Conservation (phyloP, 2,329 filamentous ascomycete species). For the Ophiocordyceps sinensis region DNA sequence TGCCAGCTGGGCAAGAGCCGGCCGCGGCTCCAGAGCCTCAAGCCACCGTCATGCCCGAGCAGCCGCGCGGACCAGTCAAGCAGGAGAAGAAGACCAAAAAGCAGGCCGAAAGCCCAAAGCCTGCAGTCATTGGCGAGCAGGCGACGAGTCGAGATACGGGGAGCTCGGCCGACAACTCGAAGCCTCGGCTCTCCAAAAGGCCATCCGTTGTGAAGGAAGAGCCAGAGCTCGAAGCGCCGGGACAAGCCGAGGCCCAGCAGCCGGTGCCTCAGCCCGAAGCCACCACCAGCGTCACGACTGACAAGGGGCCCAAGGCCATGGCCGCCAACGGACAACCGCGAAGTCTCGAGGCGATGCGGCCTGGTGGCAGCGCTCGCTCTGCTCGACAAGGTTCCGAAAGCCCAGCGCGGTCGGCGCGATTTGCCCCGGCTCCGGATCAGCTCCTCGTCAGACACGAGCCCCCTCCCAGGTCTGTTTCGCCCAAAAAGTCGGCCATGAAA, state of each 20-base stretch:
- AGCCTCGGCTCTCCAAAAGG: slow-evolving; percentile 16
- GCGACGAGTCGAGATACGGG: neutral
- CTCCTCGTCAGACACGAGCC: slow-evolving; percentile 51
- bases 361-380: slow-evolving; percentile 8
- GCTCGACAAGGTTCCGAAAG: slow-evolving; percentile 37
- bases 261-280: neutral
- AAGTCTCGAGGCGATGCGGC: slow-evolving; percentile 1
- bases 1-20: neutral
- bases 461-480: slow-evolving; percentile 56
- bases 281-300: neutral
- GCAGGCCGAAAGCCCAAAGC: neutral
- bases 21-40: neutral
- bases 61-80: neutral
- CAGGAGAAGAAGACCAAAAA: slow-evolving; percentile 7
- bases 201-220: slow-evolving; percentile 15
- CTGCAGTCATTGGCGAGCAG: neutral
- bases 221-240: too few relatives aligned
- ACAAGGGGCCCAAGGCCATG: neutral
- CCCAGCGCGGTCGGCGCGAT: slow-evolving; percentile 54
- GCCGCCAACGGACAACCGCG: neutral
- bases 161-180: neutral
- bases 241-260: slow-evolving; percentile 4
- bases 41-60: neutral
- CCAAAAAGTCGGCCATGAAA: slow-evolving; percentile 66
- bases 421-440: slow-evolving; percentile 41